Base-by-base conservation (phyloP, 108 stramenopile species). In the Cyclotella kingstonii region DNA sequence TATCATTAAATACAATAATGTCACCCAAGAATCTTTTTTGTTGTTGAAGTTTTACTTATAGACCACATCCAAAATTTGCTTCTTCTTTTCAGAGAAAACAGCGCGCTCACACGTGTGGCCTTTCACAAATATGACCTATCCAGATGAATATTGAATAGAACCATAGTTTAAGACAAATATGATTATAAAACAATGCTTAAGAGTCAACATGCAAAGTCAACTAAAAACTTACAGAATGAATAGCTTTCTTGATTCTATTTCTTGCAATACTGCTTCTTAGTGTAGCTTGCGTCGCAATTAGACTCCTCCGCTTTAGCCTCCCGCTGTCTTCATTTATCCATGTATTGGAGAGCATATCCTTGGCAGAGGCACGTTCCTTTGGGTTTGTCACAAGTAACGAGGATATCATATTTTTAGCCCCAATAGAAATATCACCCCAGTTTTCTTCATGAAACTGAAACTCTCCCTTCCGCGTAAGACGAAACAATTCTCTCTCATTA, bases 371-470 rank as follows among this genome's bases (percentile, higher is more conserved):
- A 27, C 90, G 73, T 11, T 75, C 56, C 12, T 60, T 51, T 27
- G 85, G 84, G 61, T 88, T 57, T 8, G 79, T 68, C 29, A 57
- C 42, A n/a, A 97, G 75, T 43, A 95, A 68, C 2, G 55, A 64
- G 8, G 54, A 50, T 33, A 97, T 93, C 72, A 97, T 74, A 34
- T 87, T 82, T 65, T 94, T 92, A 25, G 89, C 92, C 15, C 78
- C 86, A 21, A 35, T 14, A 0, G 92, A 91, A 55, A 97, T 74
- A 14, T 76, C 58, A 22, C 54, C 54, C 92, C 92, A 96, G 21
- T 84, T 76, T 43, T 87, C 84, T 10, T 87, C 78, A 38, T 89
- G 70, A 54, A 93, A 94, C 30, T 70, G 63, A 54, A 81, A 92
- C 17, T 79, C 46, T 19, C 82, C 84, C 2, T 35, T 66, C 22